Percentiles rank a stretch among this genome's conserved stretches.
These are phyloP conservation scores for Erodium moschatum DNA, from an alignment of 441 rosid species.

Conservation along the genomic window DNA sequence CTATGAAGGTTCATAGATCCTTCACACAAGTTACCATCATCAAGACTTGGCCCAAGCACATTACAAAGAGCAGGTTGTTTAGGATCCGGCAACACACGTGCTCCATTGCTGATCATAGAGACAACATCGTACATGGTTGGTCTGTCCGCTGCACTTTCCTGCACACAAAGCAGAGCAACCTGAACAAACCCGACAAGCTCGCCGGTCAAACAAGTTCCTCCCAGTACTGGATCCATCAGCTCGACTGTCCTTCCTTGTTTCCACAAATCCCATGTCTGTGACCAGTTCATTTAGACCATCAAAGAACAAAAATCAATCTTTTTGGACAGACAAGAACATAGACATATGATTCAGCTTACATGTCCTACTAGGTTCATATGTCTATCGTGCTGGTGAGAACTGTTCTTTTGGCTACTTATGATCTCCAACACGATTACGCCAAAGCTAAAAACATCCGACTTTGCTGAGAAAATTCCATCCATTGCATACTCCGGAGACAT, in stretches of 20 bases:
- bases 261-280: conserved; percentile 57
- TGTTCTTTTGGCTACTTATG: conserved; percentile 44
- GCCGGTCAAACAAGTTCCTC: conserved; percentile 19
- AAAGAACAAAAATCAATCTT: background rate
- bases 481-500: conserved; percentile 63
- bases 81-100: background rate
- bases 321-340: background rate
- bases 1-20: no score
- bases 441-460: conserved; percentile 59
- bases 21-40: no score
- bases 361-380: conserved; percentile 39
- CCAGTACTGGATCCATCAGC: conserved; percentile 30
- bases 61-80: no score
- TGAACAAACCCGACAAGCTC: conserved; percentile 34
- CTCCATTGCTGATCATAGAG: background rate
- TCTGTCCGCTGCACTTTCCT: conserved; percentile 50
- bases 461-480: conserved; percentile 54
- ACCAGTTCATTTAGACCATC: background rate
- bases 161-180: conserved; percentile 46
- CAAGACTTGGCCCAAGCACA: no score
- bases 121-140: conserved; percentile 39
- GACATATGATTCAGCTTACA: conserved; percentile 25
- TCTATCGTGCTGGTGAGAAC: conserved; percentile 30
- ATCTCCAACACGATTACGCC: conserved; percentile 52
- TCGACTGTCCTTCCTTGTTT: conserved; percentile 30